Evolutionary conservation across 228 moss, liverwort and hornwort genomes (phyloP).

Genomic region (Sphagnum fallax): DNA sequence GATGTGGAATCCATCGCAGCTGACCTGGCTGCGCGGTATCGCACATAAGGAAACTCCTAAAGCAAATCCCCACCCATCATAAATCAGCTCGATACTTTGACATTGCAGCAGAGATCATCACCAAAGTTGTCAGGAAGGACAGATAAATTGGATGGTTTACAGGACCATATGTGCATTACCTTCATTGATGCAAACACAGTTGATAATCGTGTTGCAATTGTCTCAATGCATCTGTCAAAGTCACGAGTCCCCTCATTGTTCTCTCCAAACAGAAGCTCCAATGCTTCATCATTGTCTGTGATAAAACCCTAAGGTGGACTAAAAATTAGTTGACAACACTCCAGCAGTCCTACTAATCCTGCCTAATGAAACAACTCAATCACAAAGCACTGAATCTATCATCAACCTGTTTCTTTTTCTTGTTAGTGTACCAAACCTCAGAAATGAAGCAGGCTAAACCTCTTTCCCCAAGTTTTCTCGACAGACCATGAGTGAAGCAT

Average conservation of each 20-base stretch:
- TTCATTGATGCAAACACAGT: conserved; percentile 89
- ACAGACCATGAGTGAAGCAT: too few species aligned
- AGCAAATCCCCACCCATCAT: background rate
- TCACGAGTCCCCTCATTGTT: conserved; percentile 59
- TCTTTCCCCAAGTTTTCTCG: too few species aligned
- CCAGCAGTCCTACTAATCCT: background rate
- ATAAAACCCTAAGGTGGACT: conserved; percentile 61
- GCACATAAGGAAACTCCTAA: conserved; percentile 83
- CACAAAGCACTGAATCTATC: too few species aligned
- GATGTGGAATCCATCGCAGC: conserved; percentile 46
- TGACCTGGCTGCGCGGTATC: conserved; percentile 66
- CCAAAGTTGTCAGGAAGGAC: background rate
- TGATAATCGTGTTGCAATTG: conserved; percentile 73
- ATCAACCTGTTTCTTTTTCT: too few species aligned
- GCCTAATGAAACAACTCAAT: too few species aligned
- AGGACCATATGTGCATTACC: conserved; percentile 15
- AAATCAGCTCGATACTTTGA: conserved; percentile 1
- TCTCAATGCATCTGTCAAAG: conserved; percentile 57
- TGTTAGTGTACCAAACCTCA: too few species aligned
- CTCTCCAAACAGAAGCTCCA: conserved; percentile 74
- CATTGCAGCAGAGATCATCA: background rate
- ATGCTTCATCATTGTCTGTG: conserved; percentile 77
- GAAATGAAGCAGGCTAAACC: too few species aligned
- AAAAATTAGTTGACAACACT: background rate
- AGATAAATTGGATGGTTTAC: too few species aligned